Conservation (phyloP, 495 filamentous ascomycete species). For the Amorphotheca resinae region DNA sequence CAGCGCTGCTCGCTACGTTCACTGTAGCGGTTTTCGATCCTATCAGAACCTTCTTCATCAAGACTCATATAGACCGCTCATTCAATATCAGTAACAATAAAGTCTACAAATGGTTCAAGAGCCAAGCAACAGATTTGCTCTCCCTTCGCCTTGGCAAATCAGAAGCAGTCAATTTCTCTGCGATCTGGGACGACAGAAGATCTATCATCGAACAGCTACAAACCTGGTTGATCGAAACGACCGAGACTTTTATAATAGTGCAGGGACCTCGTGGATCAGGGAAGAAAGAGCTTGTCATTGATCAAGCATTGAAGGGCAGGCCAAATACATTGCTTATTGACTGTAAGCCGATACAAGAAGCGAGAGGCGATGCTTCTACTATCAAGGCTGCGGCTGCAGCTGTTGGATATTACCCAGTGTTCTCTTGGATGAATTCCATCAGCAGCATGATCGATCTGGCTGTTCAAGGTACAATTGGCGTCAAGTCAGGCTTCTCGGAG, state of each 20-base stretch:
- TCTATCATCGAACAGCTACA: constrained; percentile 52
- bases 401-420: constrained; percentile 88
- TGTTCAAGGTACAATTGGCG: constrained; percentile 84
- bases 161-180: constrained; percentile 59
- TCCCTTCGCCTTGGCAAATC: constrained; percentile 37
- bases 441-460: constrained; percentile 87
- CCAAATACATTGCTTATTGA: constrained; percentile 80
- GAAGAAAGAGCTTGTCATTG: constrained; percentile 75
- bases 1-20: constrained; percentile 67
- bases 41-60: constrained; percentile 82
- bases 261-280: constrained; percentile 88
- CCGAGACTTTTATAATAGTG: constrained; percentile 87
- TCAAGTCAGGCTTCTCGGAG: constrained; percentile 91
- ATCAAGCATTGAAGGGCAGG: constrained; percentile 66
- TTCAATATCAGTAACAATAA: constrained; percentile 59
- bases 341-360: constrained; percentile 88
- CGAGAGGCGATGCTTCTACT: constrained; percentile 77
- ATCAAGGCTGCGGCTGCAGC: constrained; percentile 67
- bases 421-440: constrained; percentile 92
- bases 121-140: constrained; percentile 61
- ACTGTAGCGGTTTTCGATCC: constrained; percentile 92
- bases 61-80: constrained; percentile 66
- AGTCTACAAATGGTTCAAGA: constrained; percentile 68
- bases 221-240: constrained; percentile 76
- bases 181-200: constrained; percentile 64